Base-by-base conservation (phyloP, 768 basidiomycete species). In the Galerina marginata region DNA sequence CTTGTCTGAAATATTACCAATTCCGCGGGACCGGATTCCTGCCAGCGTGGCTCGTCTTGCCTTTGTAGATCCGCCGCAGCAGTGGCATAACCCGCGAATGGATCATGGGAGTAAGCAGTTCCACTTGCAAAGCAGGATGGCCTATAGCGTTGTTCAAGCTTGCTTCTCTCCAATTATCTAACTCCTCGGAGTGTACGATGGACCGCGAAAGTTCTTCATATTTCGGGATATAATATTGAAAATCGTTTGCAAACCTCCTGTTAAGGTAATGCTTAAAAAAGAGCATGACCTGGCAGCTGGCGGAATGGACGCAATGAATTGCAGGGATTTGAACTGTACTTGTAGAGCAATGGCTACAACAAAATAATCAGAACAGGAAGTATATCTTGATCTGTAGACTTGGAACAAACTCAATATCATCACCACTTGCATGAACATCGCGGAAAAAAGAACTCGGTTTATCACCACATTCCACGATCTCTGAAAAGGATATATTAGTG, bases 141-240 rank as follows among this genome's bases (percentile, higher is more conserved):
- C 91, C 87, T n/a, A 77, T 95, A 96, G 25, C 93, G 86, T 67
- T 86, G 86, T 75, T 85, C 84, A 39, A 95, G 83, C 38, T 88
- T 84, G 63, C n/a, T 85, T 77, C 43, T 82, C 80, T n/a, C 75
- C 73, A 25, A 77, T 76, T 76, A 66, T 93, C 92, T 1, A 79
- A 78, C 37, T 83, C 82, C 43, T 83, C 82, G 0, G 90, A 87
- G 66, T 90, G 81, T 1, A 90, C 77, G 56, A 87, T 84, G 38
- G 83, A 81, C 45, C 77, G 72, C 9, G 83, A 80, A 16, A 90
- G 75, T 72, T 93, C 92, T 15, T 79, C 72, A 47, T 89, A 84
- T 2, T 81, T 78, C 7, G 93, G 93, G 29, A 83, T 81, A 71
- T 87, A 94, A 75, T 85, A 92, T 54, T 81, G 79, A 79, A 92